These are phyloP conservation scores for Mortierella sp. DNA, from an alignment of 371 early-diverging fungal genomes.

Conservation along the genomic window DNA sequence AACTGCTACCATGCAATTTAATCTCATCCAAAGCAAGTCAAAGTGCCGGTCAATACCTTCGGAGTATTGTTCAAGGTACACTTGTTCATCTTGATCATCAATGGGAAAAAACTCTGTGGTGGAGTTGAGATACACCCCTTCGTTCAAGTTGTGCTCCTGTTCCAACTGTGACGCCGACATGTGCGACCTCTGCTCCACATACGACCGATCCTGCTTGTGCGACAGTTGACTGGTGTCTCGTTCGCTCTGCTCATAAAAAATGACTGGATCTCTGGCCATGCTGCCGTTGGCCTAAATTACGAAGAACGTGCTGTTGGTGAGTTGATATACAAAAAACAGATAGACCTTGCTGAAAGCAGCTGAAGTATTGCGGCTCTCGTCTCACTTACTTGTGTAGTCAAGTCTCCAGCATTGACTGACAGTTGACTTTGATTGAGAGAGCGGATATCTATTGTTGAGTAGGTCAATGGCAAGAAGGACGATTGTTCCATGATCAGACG, in stretches of 20 bases:
- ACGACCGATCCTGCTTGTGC: conserved; percentile 34
- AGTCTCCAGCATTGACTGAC: conserved; percentile 12
- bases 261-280: conserved; percentile 5
- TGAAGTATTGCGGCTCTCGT: background rate
- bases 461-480: background rate
- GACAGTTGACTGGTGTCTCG: conserved; percentile 21
- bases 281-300: conserved; percentile 9
- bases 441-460: background rate
- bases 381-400: conserved; percentile 12
- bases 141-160: conserved; percentile 23
- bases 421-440: conserved; percentile 15
- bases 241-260: conserved; percentile 4
- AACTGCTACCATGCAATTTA: background rate
- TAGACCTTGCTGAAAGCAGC: background rate
- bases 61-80: conserved; percentile 50
- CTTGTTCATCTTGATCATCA: conserved; percentile 51
- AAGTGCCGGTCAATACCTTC: conserved; percentile 29
- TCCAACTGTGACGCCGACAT: conserved; percentile 18
- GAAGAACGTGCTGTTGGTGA: background rate
- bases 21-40: background rate
- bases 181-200: conserved; percentile 42
- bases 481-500: background rate
- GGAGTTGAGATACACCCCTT: conserved; percentile 42
- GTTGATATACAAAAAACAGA: background rate
- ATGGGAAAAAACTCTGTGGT: conserved; percentile 55